Evolutionary conservation across 1,139 yeast species (phyloP).

Genomic region (Cylindricascospora bacillispora): DNA sequence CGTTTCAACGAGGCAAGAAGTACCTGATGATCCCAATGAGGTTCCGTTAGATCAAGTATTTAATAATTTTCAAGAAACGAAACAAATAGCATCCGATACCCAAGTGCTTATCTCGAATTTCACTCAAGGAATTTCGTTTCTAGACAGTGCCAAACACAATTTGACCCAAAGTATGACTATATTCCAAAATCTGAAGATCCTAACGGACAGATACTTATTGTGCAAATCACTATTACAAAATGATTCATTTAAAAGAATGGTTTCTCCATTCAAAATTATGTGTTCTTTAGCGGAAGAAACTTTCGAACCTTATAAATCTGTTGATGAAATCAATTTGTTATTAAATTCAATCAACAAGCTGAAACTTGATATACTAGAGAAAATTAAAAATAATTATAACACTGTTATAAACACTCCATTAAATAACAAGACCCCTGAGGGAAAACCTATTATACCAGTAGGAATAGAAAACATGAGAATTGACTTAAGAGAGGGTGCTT

Average conservation of each 20-base stretch:
- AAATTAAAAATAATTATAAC: conserved; percentile 65
- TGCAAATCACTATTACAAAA: conserved; percentile 37
- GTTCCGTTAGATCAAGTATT: conserved; percentile 23
- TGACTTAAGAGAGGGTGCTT: conserved; percentile 36
- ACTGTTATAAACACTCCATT: conserved; percentile 23
- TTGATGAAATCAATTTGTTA: conserved; percentile 65
- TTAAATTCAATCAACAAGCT: conserved; percentile 51
- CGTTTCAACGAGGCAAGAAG: conserved; percentile 12
- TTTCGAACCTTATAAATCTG: conserved; percentile 73
- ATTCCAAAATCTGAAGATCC: conserved; percentile 75
- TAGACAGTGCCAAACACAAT: conserved; percentile 76
- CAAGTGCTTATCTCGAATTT: conserved; percentile 52
- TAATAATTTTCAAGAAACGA: conserved; percentile 33
- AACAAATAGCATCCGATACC: conserved; percentile 39
- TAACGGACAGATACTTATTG: conserved; percentile 63
- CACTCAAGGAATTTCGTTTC: conserved; percentile 63
- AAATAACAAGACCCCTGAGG: conserved; percentile 7
- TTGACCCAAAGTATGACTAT: conserved; percentile 76
- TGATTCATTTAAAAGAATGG: conserved; percentile 53
- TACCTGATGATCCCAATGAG: conserved; percentile 8
- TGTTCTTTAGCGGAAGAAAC: conserved; percentile 55
- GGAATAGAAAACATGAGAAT: conserved; percentile 11
- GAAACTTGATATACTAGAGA: conserved; percentile 55
- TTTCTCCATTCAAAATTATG: conserved; percentile 60
- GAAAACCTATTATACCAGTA: conserved; percentile 1